These are phyloP conservation scores for Colletotrichum shisoi DNA, from an alignment of 2,329 filamentous ascomycete genomes.

Conservation along the genomic window DNA sequence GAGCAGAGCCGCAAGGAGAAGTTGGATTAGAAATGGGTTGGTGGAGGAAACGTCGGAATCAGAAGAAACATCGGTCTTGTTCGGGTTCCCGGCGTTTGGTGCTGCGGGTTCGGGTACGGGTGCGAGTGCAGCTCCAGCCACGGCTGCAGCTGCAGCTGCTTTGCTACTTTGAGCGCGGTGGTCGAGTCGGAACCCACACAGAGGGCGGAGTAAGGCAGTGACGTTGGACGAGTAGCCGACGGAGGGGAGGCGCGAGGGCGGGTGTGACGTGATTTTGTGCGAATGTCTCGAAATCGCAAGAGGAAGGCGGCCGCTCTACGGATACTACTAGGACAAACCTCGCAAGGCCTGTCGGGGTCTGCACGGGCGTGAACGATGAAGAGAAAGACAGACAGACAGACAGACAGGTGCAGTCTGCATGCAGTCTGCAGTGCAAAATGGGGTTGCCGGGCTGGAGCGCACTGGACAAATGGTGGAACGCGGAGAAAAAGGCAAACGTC, in stretches of 20 bases:
- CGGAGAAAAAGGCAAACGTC: conserved; percentile 1
- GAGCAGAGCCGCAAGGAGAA: conserved; percentile 1
- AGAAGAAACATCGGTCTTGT: not conserved
- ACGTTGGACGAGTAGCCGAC: conserved; percentile 14
- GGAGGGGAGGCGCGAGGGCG: conserved; percentile 3
- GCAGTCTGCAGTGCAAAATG: not conserved
- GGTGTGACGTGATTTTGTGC: conserved; percentile 36
- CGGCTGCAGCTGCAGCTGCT: not conserved
- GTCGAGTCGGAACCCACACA: conserved; percentile 21
- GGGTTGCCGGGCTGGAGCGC: conserved; percentile 14
- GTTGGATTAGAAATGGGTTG: not conserved
- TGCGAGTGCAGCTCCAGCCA: not conserved
- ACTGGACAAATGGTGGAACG: conserved; percentile 18
- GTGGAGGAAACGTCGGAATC: not conserved
- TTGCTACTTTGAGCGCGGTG: conserved; percentile 1
- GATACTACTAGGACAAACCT: conserved; percentile 34
- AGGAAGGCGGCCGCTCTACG: conserved; percentile 7
- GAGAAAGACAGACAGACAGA: not conserved
- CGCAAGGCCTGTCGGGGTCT: conserved; percentile 26
- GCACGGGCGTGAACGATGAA: not conserved
- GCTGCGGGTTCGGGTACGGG: not conserved
- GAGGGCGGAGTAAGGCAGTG: not conserved
- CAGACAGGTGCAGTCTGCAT: too few relatives aligned
- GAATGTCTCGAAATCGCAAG: conserved; percentile 34
- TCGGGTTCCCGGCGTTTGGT: conserved; percentile 20